These are phyloP conservation scores for Edaphochlamys debaryana DNA, from an alignment of 139 green algal species.

Conservation along the genomic window DNA sequence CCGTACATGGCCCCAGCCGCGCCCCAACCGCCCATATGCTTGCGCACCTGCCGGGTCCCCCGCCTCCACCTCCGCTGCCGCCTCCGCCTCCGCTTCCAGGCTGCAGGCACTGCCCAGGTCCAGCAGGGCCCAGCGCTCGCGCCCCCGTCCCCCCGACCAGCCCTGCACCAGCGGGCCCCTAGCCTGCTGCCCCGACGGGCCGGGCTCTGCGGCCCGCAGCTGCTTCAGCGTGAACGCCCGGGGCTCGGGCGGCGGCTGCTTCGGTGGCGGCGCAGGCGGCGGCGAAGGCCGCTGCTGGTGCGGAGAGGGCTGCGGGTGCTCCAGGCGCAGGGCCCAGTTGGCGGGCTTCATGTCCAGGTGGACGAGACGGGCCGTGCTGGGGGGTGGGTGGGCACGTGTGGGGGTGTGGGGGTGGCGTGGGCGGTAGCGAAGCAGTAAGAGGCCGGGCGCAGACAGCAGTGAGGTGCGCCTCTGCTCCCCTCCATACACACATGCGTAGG, in stretches of 20 bases:
- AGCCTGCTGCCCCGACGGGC: too few relatives aligned
- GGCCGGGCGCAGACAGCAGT: too few relatives aligned
- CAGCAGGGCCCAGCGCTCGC: not conserved
- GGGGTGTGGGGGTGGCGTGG: not conserved
- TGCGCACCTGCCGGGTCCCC: too few relatives aligned
- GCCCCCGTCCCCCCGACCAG: not conserved
- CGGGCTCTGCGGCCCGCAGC: too few relatives aligned
- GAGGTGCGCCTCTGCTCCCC: too few relatives aligned
- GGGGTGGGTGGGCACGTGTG: not conserved
- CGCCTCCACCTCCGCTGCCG: not conserved
- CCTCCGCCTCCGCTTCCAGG: not conserved
- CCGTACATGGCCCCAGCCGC: too few relatives aligned
- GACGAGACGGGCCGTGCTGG: not conserved
- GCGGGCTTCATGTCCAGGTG: constrained; percentile 26
- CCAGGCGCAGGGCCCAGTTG: constrained; percentile 2
- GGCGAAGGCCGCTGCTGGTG: too few relatives aligned
- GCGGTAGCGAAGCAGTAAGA: too few relatives aligned
- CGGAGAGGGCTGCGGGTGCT: not conserved
- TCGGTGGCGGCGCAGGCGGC: not conserved
- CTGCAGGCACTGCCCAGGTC: constrained; percentile 29
- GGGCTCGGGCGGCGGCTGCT: not conserved
- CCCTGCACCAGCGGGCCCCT: too few relatives aligned
- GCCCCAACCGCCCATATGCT: too few relatives aligned
- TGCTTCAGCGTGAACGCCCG: too few relatives aligned
- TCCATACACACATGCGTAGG: too few relatives aligned